Base-by-base conservation (phyloP, 192 early-diverging fungal species). In the Backusella westeae region DNA sequence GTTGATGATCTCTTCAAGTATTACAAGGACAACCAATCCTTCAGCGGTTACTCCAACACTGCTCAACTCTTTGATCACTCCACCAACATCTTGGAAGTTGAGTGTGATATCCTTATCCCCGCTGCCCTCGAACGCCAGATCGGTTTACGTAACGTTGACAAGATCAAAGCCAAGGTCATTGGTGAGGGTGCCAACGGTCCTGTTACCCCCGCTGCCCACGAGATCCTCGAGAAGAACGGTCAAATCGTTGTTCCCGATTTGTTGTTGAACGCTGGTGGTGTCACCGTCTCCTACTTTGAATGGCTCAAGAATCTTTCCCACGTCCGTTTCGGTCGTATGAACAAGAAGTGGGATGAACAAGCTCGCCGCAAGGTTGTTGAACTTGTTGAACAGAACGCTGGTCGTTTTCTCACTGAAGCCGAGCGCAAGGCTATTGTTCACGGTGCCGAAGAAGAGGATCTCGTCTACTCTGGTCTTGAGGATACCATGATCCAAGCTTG, bases 291-390 rank as follows among this genome's bases (percentile, higher is more conserved):
- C 34, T 93, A 93, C 84, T 86, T 86, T 78, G 89, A 94, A 83
- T 95, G 94, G 94, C 84, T 94, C 77, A 95, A 95, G 89, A 94
- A 94, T 76, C 84, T 94, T 69, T 91, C 90, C 69, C 94, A 95
- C 72, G 87, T 95, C 78, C 90, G 94, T 35, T 95, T 95, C 72
- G 94, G 94, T 41, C 92, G 94, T 74, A 92, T 95, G 91, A 93
- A 91, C 75, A 91, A 92, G 83, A 89, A 89, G 71, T 95, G 93
- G 93, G 93, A 94, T 76, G 94, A 95, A 69, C 80, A 86, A 17
- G 90, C 90, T 83, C 93, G 93, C 79, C 80, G 80, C 41, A 90
- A 91, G 83, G 80, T 95, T 46, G 75, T 94, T 34, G 82, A 77
- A 6, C 75, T 94, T 56, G 94, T 95, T 34, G 93, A 95, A 75